These are phyloP conservation scores for Helotiales sp. DNA, from an alignment of 2,329 filamentous ascomycete species.

Conservation along the genomic window DNA sequence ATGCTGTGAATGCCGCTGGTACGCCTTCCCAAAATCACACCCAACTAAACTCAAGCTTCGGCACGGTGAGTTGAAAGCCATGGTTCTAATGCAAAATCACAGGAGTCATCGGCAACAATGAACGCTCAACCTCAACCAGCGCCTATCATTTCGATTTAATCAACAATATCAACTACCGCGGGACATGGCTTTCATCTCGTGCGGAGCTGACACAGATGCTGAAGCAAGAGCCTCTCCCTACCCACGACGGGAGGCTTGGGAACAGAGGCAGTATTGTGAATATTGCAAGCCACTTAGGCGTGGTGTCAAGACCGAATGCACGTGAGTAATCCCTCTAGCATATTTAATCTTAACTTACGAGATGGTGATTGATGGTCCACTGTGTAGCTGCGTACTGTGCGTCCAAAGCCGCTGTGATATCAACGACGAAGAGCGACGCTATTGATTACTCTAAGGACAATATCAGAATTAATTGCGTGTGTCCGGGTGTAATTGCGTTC, in stretches of 20 bases:
- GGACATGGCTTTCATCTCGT: slow-evolving; percentile 51
- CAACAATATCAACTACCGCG: slow-evolving; percentile 51
- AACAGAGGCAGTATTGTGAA: slow-evolving; percentile 52
- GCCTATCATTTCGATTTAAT: slow-evolving; percentile 50
- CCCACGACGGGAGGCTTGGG: slow-evolving; percentile 50
- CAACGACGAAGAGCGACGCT: slow-evolving; percentile 53
- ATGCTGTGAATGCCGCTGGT: slow-evolving; percentile 53
- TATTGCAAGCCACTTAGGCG: slow-evolving; percentile 50
- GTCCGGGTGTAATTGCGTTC: slow-evolving; percentile 52
- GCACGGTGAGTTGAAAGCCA: neutral
- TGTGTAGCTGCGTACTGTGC: slow-evolving; percentile 53
- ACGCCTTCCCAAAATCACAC: neutral
- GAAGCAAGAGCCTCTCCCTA: slow-evolving; percentile 48
- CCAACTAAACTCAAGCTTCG: too few species aligned
- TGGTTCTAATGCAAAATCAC: neutral
- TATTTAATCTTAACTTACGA: neutral
- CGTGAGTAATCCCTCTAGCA: slow-evolving; percentile 41
- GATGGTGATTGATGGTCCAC: too few species aligned
- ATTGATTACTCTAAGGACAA: slow-evolving; percentile 53
- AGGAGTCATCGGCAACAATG: slow-evolving; percentile 36
- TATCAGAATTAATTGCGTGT: slow-evolving; percentile 53
- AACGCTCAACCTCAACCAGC: slow-evolving; percentile 39
- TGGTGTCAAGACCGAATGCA: slow-evolving; percentile 49
- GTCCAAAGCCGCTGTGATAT: slow-evolving; percentile 52
- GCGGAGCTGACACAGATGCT: slow-evolving; percentile 51